Evolutionary conservation across 331 rosid genomes (phyloP), one percentile per base, ranked within the genome.

Genomic region (Acacia pycnantha): DNA sequence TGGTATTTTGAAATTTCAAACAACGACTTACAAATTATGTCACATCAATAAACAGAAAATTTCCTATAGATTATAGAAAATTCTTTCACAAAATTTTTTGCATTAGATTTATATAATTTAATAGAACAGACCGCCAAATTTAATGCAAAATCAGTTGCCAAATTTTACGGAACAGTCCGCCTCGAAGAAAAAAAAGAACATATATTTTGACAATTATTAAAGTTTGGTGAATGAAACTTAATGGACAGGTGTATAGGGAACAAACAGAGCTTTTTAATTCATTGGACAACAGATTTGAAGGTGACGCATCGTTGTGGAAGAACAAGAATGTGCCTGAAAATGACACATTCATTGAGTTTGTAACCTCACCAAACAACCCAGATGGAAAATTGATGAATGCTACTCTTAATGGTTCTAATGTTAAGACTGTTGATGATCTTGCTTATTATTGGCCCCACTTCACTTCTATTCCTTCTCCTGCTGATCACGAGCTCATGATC

Each of bases 401-500:
- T 53, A 68, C 77, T 53, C 79, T 89, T 58, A 14, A 80, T 0
- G 89, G 91, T 0, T 58, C 86, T 46, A 86, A 80, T 41, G 86
- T 77, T 5, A 80, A 76, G 76, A 51, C 83, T 4, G 84, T 91
- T 3, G 6, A 86, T 31, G 95, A 91, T 61, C 83, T 62, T 5
- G 90, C 89, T 48, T 91, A 91, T 64, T 86, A 89, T 46, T 89
- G 95, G 95, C 95, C 93, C 13, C 90, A 91, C 40, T 89, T 81
- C 80, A 86, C 95, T 11, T 62, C 95, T 0, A 88, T 89, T 67
- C 86, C 95, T 31, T 22, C 73, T 24, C 89, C 87, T 3, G 88
- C 86, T 7, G 83, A 90, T 71, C 87, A 88, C 5, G 90, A 88
- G 58, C 35, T 90, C 6, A 90, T 83, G 91, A 21, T 86, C 5